Conservation (phyloP, 768 basidiomycete species). For the Suillus weaverae region DNA sequence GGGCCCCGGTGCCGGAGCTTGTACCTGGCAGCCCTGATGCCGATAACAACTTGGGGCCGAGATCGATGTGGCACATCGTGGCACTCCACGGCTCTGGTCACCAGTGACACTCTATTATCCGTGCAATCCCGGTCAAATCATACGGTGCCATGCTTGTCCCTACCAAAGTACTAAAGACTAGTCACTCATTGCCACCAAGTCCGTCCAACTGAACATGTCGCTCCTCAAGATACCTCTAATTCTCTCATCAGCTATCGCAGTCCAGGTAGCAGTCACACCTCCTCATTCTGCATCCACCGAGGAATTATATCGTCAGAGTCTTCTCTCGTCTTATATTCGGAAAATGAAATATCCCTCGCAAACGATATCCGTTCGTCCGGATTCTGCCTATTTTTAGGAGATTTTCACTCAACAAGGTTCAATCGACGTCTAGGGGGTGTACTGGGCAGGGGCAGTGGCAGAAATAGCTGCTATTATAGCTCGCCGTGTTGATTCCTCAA, state of each 20-base stretch:
- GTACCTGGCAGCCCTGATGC: background rate
- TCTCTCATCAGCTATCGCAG: slow-evolving; percentile 40
- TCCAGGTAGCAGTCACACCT: slow-evolving; percentile 44
- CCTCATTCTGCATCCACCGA: slow-evolving; percentile 40
- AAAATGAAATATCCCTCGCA: background rate
- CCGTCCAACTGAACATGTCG: slow-evolving; percentile 19
- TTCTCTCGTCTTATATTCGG: background rate
- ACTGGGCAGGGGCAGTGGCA: slow-evolving; percentile 2
- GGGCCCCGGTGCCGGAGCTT: background rate
- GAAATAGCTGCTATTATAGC: slow-evolving; percentile 9
- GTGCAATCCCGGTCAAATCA: background rate
- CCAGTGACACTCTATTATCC: background rate
- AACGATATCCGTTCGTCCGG: background rate
- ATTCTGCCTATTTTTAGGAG: background rate
- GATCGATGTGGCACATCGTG: background rate
- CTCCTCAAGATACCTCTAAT: slow-evolving; percentile 44
- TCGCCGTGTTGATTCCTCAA: background rate
- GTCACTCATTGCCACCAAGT: background rate
- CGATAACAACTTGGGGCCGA: background rate
- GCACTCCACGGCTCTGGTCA: background rate
- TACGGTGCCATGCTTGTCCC: background rate
- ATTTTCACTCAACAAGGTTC: background rate
- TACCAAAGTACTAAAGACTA: background rate
- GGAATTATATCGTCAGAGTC: slow-evolving; percentile 19
- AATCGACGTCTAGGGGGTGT: background rate